Evolutionary conservation across 495 filamentous ascomycete genomes (phyloP).

Genomic region (Penicillium egyptiacum): DNA sequence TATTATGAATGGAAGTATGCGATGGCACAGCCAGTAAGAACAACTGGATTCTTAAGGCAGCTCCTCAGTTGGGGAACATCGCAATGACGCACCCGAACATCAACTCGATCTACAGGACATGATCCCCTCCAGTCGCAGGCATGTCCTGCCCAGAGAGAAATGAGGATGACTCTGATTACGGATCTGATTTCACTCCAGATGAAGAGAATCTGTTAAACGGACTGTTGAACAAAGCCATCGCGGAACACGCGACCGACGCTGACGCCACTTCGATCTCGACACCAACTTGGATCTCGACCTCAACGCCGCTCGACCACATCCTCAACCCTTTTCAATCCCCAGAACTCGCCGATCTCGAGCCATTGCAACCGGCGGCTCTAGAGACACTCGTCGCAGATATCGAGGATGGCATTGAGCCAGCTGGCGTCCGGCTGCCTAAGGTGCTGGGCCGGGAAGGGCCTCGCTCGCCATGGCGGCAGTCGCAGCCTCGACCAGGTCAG

Average conservation of each 20-base stretch:
- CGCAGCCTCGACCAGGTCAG: constrained; percentile 13
- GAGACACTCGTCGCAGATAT: constrained; percentile 31
- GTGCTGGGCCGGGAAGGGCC: constrained; percentile 43
- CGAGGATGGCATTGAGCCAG: constrained; percentile 38
- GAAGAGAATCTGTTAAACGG: constrained; percentile 56
- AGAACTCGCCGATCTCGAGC: constrained; percentile 10
- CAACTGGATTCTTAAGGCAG: constrained; percentile 7
- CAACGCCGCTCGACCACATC: constrained; percentile 11
- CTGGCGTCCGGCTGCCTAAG: constrained; percentile 39
- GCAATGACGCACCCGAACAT: constrained; percentile 6
- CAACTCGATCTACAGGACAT: constrained; percentile 15
- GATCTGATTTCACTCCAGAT: constrained; percentile 67
- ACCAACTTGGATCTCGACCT: constrained; percentile 11
- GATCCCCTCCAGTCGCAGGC: constrained; percentile 32
- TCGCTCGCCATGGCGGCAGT: constrained; percentile 36
- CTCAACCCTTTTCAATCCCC: no score
- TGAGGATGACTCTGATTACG: constrained; percentile 56
- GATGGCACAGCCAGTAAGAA: constrained; percentile 4
- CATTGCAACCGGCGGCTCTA: constrained; percentile 14
- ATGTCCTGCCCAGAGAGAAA: constrained; percentile 40
- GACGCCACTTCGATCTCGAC: constrained; percentile 20
- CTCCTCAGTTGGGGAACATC: background rate
- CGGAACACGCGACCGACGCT: constrained; percentile 28
- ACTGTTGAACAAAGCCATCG: constrained; percentile 40
- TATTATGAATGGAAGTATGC: no score